phyloP scores from a whole-genome alignment of 1,284 basidiomycete genomes.

The Xanthoconium separans region DNA sequence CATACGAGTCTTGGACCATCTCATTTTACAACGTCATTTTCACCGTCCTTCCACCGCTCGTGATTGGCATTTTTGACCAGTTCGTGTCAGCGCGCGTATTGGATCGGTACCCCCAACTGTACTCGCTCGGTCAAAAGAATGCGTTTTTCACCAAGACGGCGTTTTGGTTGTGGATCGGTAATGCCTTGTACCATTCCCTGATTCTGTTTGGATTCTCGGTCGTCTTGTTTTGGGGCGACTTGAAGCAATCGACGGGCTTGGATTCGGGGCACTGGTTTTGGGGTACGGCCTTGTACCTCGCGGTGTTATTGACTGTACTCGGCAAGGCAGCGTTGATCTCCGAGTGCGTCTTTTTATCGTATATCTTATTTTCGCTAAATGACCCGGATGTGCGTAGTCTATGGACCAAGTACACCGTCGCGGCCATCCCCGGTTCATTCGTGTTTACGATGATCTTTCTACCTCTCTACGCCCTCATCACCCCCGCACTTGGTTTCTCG shows the following conservation, averaged over 20 bases:
- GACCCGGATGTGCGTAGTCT: constrained; percentile 48
- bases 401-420: constrained; percentile 99
- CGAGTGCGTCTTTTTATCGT: constrained; percentile 60
- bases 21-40: constrained; percentile 93
- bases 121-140: constrained; percentile 89
- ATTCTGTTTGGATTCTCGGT: constrained; percentile 83
- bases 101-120: constrained; percentile 96
- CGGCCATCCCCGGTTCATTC: constrained; percentile 96
- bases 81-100: constrained; percentile 96
- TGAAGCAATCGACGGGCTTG: constrained; percentile 78
- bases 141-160: constrained; percentile 88
- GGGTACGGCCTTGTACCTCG: constrained; percentile 94
- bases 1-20: constrained; percentile 98
- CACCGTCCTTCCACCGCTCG: constrained; percentile 93
- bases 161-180: constrained; percentile 95
- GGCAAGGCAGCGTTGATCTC: constrained; percentile 98
- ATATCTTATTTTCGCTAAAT: background rate
- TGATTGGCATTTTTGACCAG: constrained; percentile 97
- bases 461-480: constrained; percentile 81
- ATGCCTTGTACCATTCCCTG: constrained; percentile 81
- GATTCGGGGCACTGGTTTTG: constrained; percentile 97
- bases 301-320: constrained; percentile 91
- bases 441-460: constrained; percentile 93
- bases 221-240: constrained; percentile 88
- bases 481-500: constrained; percentile 87